Conservation (phyloP, 345 rosid genomes). For the Rhodomyrtus tomentosa region DNA sequence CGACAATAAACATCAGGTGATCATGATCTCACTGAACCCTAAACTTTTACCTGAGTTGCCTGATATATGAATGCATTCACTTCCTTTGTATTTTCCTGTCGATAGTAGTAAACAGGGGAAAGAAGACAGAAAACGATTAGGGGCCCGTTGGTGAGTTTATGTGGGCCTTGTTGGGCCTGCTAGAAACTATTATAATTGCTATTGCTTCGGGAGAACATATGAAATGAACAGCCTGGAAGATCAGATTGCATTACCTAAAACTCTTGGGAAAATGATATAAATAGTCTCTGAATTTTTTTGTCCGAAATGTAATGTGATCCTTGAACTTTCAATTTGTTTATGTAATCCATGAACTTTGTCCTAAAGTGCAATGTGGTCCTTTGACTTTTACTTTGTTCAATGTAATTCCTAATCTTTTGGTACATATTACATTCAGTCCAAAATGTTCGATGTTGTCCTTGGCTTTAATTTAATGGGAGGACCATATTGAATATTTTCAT, state of each 20-base stretch:
- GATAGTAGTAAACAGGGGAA: neutral
- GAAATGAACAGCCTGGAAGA: neutral
- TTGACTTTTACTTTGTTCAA: no score
- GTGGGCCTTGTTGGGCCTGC: neutral
- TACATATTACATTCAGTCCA: no score
- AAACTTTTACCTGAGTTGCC: neutral
- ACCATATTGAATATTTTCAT: no score
- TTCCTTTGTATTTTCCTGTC: neutral
- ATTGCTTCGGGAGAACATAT: neutral
- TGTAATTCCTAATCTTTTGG: no score
- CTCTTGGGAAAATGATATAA: no score
- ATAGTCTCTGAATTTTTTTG: no score
- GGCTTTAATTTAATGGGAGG: no score
- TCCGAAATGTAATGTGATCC: no score
- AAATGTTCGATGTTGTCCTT: no score
- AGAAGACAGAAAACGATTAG: neutral
- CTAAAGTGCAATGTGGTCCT: no score
- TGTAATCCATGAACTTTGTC: no score
- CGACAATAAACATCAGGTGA: neutral
- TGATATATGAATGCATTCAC: neutral
- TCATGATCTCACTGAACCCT: neutral
- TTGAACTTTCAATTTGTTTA: no score
- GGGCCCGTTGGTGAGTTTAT: neutral
- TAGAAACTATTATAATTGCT: neutral
- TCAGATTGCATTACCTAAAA: neutral